phyloP scores from a whole-genome alignment of 371 early-diverging fungal genomes.

The Nosema bombycis region DNA sequence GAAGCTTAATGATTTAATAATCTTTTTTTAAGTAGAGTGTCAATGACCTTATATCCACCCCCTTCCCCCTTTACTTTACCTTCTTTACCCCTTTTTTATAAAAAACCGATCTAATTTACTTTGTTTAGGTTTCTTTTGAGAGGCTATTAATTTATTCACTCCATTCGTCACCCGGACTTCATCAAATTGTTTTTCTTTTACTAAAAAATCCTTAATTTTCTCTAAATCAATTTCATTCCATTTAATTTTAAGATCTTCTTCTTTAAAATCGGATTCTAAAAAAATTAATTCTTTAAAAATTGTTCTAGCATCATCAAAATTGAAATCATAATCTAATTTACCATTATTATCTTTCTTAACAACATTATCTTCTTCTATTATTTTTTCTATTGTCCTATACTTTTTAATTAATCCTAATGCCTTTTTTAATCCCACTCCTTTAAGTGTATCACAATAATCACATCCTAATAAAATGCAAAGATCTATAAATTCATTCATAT shows the following conservation, averaged over 20 bases:
- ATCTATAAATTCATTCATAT: slow-evolving; percentile 83
- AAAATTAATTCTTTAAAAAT: slow-evolving; percentile 79
- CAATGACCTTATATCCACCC: no score
- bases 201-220: slow-evolving; percentile 78
- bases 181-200: slow-evolving; percentile 85
- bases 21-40: not conserved
- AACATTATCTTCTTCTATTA: slow-evolving; percentile 67
- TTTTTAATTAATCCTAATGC: slow-evolving; percentile 80
- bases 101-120: slow-evolving; percentile 48
- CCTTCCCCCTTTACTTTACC: not conserved
- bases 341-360: no score
- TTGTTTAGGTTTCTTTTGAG: slow-evolving; percentile 39
- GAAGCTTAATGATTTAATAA: no score
- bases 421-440: slow-evolving; percentile 80
- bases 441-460: slow-evolving; percentile 91
- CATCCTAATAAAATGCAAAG: slow-evolving; percentile 95
- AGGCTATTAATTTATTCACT: slow-evolving; percentile 63
- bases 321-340: no score
- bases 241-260: slow-evolving; percentile 67
- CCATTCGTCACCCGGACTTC: slow-evolving; percentile 81
- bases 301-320: slow-evolving; percentile 78
- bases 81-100: slow-evolving; percentile 10
- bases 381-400: slow-evolving; percentile 77
- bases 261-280: slow-evolving; percentile 68
- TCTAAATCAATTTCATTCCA: slow-evolving; percentile 82